Conservation (phyloP, 2,329 filamentous ascomycete genomes). For the Penicillium aurantiogriseum region DNA sequence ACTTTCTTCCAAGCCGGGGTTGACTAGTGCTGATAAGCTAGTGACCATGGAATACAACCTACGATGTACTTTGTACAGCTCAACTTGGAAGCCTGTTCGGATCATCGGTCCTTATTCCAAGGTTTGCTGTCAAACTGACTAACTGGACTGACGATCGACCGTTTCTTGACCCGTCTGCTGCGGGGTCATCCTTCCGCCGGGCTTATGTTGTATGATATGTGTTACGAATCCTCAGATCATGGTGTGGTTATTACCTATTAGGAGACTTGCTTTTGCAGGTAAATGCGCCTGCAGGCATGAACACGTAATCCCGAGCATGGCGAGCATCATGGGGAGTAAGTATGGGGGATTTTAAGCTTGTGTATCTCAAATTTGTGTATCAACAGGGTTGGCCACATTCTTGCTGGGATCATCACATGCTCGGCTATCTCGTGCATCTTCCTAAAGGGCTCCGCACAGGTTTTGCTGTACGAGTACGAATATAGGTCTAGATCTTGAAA, state of each 20-base stretch:
- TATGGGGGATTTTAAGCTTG: slow-evolving; percentile 4
- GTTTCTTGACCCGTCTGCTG: slow-evolving; percentile 18
- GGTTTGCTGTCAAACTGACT: slow-evolving; percentile 6
- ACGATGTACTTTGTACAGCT: not conserved
- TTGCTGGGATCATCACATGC: slow-evolving; percentile 26
- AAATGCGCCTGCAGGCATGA: not conserved
- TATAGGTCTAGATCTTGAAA: not conserved
- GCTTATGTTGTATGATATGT: slow-evolving; percentile 10
- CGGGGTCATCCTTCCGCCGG: slow-evolving; percentile 23
- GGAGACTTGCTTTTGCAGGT: not conserved
- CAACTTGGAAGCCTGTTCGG: not conserved
- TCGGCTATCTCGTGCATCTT: slow-evolving; percentile 24
- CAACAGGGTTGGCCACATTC: slow-evolving; percentile 5
- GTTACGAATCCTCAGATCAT: slow-evolving; percentile 14
- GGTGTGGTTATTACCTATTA: slow-evolving; percentile 8
- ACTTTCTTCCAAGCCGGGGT: not conserved
- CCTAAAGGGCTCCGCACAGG: slow-evolving; percentile 16
- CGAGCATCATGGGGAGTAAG: not conserved
- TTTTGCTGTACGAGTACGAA: not conserved
- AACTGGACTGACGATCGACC: slow-evolving; percentile 12
- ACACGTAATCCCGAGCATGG: not conserved
- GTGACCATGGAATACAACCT: not conserved
- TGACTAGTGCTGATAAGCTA: not conserved
- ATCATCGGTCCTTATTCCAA: slow-evolving; percentile 3
- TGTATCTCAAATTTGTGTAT: not conserved